Evolutionary conservation across 371 early-diverging fungal species (phyloP).

Genomic region (Syncephalastrum sp.): DNA sequence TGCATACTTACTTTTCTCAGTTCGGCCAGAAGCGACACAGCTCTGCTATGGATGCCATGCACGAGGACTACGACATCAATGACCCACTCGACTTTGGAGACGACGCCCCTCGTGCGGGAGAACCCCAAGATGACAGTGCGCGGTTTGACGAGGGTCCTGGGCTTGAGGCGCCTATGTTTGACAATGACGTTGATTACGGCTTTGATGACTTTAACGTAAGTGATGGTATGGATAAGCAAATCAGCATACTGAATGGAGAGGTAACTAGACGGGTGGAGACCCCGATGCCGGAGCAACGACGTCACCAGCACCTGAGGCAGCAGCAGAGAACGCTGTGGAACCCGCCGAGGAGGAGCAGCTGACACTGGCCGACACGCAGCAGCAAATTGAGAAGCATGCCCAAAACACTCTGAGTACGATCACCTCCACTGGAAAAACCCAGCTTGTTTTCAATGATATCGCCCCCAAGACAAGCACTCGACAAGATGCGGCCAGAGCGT

Average conservation of each 20-base stretch:
- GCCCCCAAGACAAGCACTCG: slow-evolving; percentile 34
- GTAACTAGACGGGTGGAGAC: too few species aligned
- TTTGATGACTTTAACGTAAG: slow-evolving; percentile 25
- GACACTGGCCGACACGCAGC: slow-evolving; percentile 14
- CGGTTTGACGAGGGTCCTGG: slow-evolving; percentile 8
- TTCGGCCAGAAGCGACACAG: not conserved
- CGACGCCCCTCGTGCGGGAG: not conserved
- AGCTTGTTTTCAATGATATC: slow-evolving; percentile 28
- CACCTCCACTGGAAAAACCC: slow-evolving; percentile 11
- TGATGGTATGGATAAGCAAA: not conserved
- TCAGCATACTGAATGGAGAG: not conserved
- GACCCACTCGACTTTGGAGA: not conserved
- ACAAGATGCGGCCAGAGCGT: slow-evolving; percentile 80
- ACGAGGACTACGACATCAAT: too few species aligned
- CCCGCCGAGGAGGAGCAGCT: not conserved
- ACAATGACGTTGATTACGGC: slow-evolving; percentile 18
- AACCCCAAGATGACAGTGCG: slow-evolving; percentile 2
- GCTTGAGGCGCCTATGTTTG: not conserved
- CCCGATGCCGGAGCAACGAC: not conserved
- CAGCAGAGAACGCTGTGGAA: not conserved
- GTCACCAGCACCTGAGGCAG: slow-evolving; percentile 1
- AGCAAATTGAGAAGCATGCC: slow-evolving; percentile 21
- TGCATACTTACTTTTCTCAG: not conserved
- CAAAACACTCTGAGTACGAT: slow-evolving; percentile 11
- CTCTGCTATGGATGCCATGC: not conserved